Percentiles rank a stretch among this genome's conserved stretches.
phyloP scores from a whole-genome alignment of 805 yeast species.

The Candida qinlingensis region DNA sequence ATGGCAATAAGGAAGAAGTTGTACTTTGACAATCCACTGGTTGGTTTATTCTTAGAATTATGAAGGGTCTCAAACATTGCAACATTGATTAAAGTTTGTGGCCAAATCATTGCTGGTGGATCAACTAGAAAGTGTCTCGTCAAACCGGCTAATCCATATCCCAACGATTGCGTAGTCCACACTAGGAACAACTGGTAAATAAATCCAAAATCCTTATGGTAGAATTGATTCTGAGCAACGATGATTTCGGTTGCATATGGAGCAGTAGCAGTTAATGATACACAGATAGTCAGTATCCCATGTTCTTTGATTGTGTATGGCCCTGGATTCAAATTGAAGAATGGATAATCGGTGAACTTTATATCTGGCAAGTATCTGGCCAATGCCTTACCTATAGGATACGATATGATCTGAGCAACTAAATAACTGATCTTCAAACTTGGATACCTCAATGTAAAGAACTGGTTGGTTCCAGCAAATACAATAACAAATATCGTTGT shows the following conservation, averaged over 20 bases:
- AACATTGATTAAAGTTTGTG: slow-evolving; percentile 51
- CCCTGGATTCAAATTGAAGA: slow-evolving; percentile 44
- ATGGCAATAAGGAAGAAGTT: slow-evolving; percentile 42
- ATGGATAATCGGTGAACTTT: slow-evolving; percentile 26
- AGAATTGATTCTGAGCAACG: slow-evolving; percentile 43
- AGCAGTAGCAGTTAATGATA: slow-evolving; percentile 35
- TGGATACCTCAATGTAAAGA: slow-evolving; percentile 51
- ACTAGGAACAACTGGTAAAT: slow-evolving; percentile 47
- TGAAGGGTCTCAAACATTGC: slow-evolving; percentile 52
- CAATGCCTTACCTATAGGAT: slow-evolving; percentile 51
- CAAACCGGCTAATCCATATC: slow-evolving; percentile 63
- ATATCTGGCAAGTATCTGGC: slow-evolving; percentile 35
- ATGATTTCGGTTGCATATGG: slow-evolving; percentile 56
- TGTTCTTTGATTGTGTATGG: slow-evolving; percentile 50
- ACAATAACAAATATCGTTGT: slow-evolving; percentile 45
- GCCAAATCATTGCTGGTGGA: slow-evolving; percentile 62
- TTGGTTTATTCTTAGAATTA: slow-evolving; percentile 25
- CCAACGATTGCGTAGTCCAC: slow-evolving; percentile 56
- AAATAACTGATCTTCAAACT: slow-evolving; percentile 42
- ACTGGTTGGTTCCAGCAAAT: slow-evolving; percentile 53
- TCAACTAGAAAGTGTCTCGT: slow-evolving; percentile 52
- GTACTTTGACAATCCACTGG: slow-evolving; percentile 52
- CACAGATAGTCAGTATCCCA: slow-evolving; percentile 43
- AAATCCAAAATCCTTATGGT: slow-evolving; percentile 36
- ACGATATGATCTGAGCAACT: slow-evolving; percentile 57